These are phyloP conservation scores for Bipolaris victoriae DNA, from an alignment of 2,329 filamentous ascomycete genomes.

Conservation along the genomic window DNA sequence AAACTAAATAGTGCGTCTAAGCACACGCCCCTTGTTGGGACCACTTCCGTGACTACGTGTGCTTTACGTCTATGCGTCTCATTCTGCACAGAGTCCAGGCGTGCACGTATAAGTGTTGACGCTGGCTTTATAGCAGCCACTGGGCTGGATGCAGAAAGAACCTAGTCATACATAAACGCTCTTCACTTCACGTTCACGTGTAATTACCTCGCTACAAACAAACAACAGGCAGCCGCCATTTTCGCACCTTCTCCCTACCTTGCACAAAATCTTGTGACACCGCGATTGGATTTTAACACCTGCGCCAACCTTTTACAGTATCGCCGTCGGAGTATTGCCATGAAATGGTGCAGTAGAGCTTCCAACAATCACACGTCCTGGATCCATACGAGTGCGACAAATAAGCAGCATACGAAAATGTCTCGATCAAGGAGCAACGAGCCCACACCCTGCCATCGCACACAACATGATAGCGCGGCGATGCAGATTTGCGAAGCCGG, in stretches of 20 bases:
- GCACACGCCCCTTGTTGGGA: not conserved
- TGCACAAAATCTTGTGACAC: not conserved
- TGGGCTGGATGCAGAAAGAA: not conserved
- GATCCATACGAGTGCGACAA: not conserved
- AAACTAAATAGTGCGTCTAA: not conserved
- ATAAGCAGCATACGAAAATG: not conserved
- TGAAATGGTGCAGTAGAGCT: not conserved
- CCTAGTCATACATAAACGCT: not conserved
- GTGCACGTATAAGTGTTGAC: not conserved
- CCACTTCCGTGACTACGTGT: not conserved
- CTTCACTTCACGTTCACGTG: not conserved
- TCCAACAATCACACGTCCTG: not conserved
- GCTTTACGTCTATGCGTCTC: conserved; percentile 1
- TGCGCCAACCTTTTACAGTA: not conserved
- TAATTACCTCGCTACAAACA: not conserved
- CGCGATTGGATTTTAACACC: not conserved
- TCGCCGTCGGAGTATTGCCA: not conserved
- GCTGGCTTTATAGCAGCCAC: conserved; percentile 2
- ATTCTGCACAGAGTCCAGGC: conserved; percentile 4
- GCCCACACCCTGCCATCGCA: not conserved
- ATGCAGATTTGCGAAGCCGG: conserved; percentile 18
- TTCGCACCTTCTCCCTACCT: not conserved
- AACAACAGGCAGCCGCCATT: not conserved
- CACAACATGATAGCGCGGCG: not conserved
- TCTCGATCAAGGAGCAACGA: not conserved